Base-by-base conservation (phyloP, 208 protist species). In the Acanthamoeba sp. region DNA sequence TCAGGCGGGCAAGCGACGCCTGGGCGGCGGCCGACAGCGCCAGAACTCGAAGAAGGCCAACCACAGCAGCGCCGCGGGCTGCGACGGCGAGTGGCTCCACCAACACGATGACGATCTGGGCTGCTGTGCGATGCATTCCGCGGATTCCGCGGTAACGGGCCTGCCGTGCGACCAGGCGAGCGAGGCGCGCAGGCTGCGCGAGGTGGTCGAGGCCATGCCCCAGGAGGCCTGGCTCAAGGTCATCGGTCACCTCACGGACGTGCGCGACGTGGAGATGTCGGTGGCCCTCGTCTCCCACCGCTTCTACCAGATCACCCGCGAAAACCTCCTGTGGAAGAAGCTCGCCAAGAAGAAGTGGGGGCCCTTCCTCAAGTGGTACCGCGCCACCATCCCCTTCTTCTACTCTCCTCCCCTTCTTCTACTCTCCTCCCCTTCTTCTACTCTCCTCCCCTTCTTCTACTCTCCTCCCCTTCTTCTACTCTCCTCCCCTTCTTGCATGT, bases 301-400 rank as follows among this genome's bases (percentile, higher is more conserved):
- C 42, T 69, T 90, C 82, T 42, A 40, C 52, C n/a, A 59, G 22
- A 34, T 90, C 82, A 48, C 82, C 36, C 82, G 55, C 52, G 82
- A 90, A 32, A 90, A 90, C 82, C 52, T 69, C 82, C 82, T 90
- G 6, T 90, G 82, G 82, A 90, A 90, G 82, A 59, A 45, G 52
- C 45, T 90, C 50, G 45, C 52, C 50, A 69, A 90, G 82, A 34
- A 45, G 82, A 32, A 32, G 52, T 90, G 82, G 82, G 82, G 82
- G 3, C 82, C 82, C 34, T 59, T 90, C 55, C 82, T 69, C 34
- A 69, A 90, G 29, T 90, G 50, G 48, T 88, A 64, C 48, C 16
- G 16, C n/a, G 38, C 52, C 52, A 59, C 20, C 14, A 59, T 59
- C 20, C 20, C 52, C 52, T 59, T 20, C n/a, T n/a, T n/a, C n/a